Evolutionary conservation across 768 basidiomycete species (phyloP).

Genomic region (Leccinum aurantiacum): DNA sequence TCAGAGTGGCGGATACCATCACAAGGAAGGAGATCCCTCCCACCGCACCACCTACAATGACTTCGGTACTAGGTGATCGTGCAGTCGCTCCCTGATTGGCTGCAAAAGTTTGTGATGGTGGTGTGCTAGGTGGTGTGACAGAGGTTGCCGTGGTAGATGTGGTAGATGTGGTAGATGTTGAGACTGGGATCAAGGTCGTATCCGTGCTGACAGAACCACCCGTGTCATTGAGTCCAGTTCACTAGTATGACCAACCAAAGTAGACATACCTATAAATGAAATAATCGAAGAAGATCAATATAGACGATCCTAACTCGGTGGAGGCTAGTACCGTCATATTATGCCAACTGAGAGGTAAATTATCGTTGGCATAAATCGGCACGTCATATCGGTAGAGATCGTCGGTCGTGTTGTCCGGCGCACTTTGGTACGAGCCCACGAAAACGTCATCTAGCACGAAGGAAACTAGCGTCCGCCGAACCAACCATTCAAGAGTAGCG

Average conservation of each 20-base stretch:
- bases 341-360: constrained; percentile 4
- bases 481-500: not conserved
- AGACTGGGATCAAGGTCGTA: too few relatives aligned
- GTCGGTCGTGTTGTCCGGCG: not conserved
- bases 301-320: not conserved
- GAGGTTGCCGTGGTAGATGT: not conserved
- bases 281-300: constrained; percentile 21
- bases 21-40: not conserved
- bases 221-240: too few relatives aligned
- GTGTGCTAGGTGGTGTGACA: not conserved
- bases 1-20: not conserved
- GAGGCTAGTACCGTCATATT: constrained; percentile 8
- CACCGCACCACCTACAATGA: constrained; percentile 11
- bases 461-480: not conserved
- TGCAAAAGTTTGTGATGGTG: not conserved
- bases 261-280: constrained; percentile 19
- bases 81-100: not conserved
- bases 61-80: not conserved
- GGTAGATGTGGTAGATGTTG: too few relatives aligned
- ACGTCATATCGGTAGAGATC: constrained; percentile 14
- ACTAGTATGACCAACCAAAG: too few relatives aligned
- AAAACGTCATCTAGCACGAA: constrained; percentile 9
- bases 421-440: not conserved
- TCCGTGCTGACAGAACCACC: too few relatives aligned
- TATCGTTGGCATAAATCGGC: constrained; percentile 12